Evolutionary conservation across 2,329 filamentous ascomycete species (phyloP).

Genomic region (Fonsecaea erecta): DNA sequence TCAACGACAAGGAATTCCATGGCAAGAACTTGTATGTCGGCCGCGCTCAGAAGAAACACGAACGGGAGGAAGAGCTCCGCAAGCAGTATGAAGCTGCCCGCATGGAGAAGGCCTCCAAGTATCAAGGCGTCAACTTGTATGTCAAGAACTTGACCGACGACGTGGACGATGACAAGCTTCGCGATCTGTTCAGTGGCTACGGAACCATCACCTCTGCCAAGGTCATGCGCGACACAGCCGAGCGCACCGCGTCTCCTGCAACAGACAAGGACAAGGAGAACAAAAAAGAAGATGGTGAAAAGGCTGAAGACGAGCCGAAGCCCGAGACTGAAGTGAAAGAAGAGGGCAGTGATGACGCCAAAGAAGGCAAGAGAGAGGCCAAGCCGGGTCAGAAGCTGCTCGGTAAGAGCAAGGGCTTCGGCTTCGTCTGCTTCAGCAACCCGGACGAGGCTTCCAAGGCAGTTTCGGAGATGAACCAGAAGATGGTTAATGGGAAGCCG

Average conservation of each 20-base stretch:
- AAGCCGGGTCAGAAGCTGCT: constrained; percentile 67
- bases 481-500: constrained; percentile 96
- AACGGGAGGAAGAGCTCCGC: constrained; percentile 98
- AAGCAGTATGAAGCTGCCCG: constrained; percentile 98
- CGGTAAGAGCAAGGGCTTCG: constrained; percentile 99
- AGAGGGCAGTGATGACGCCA: constrained; percentile 55
- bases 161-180: constrained; percentile 96
- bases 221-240: constrained; percentile 89
- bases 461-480: constrained; percentile 99
- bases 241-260: constrained; percentile 43
- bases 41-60: constrained; percentile 99
- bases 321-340: constrained; percentile 51
- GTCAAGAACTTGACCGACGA: constrained; percentile 99
- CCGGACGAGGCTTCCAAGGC: constrained; percentile 99
- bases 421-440: constrained; percentile 99
- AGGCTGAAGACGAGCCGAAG: constrained; percentile 56
- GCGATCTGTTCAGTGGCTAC: constrained; percentile 87
- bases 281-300: constrained; percentile 57
- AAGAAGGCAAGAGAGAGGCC: constrained; percentile 60
- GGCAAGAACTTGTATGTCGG: constrained; percentile 97
- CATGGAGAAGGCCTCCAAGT: constrained; percentile 98
- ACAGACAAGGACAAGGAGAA: constrained; percentile 60
- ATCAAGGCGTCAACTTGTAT: constrained; percentile 98
- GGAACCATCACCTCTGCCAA: constrained; percentile 98
- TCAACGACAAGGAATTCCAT: constrained; percentile 90